Conservation (phyloP, 2,329 filamentous ascomycete genomes). For the Blastomyces silverae region DNA sequence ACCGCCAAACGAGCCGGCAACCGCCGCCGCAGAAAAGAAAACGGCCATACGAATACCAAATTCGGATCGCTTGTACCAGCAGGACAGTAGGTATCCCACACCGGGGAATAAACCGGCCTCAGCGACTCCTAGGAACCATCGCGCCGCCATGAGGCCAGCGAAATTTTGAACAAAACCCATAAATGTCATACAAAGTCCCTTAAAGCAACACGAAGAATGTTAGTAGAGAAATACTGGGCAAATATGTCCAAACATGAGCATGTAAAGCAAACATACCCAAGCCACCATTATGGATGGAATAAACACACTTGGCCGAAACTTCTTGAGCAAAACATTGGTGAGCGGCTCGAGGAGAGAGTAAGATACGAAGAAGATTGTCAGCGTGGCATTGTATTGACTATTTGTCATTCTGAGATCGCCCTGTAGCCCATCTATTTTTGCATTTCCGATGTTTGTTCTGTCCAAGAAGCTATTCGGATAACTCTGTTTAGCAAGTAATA, state of each 20-base stretch:
- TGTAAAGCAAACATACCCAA: slow-evolving; percentile 24
- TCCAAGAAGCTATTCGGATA: slow-evolving; percentile 21
- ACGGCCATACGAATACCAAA: slow-evolving; percentile 66
- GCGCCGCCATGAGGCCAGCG: slow-evolving; percentile 43
- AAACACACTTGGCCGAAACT: slow-evolving; percentile 47
- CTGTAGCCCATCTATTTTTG: slow-evolving; percentile 29
- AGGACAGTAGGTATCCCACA: slow-evolving; percentile 25
- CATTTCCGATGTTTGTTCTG: slow-evolving; percentile 37
- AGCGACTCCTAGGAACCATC: slow-evolving; percentile 41
- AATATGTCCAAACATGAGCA: neutral
- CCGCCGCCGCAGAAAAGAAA: slow-evolving; percentile 71
- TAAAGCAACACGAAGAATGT: neutral
- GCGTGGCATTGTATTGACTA: slow-evolving; percentile 33
- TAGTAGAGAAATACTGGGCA: neutral
- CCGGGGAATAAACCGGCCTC: slow-evolving; percentile 28
- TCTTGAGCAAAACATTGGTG: slow-evolving; percentile 42
- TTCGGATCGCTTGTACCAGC: slow-evolving; percentile 69
- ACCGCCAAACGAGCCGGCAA: slow-evolving; percentile 75
- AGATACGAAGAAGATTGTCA: slow-evolving; percentile 40
- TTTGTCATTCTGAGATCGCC: slow-evolving; percentile 27
- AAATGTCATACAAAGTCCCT: slow-evolving; percentile 42
- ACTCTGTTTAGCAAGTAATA: neutral
- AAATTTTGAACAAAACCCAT: slow-evolving; percentile 45
- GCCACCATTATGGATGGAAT: slow-evolving; percentile 46
- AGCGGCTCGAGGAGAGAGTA: slow-evolving; percentile 39